Conservation (phyloP, 1,284 basidiomycete genomes). For the Irpex lacteus region DNA sequence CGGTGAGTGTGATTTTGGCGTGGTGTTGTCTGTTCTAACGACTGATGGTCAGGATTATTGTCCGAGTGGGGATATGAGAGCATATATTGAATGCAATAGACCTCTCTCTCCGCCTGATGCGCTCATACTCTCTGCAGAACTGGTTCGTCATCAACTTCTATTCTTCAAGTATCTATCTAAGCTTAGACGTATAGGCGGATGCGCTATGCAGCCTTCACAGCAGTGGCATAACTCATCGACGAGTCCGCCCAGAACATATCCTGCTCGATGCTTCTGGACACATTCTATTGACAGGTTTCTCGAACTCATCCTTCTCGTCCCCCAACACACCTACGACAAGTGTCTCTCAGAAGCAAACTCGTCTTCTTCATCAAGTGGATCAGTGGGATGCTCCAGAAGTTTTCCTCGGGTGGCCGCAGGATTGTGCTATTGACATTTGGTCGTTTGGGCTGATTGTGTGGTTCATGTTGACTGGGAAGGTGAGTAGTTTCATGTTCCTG, state of each 20-base stretch:
- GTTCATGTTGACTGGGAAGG: slow-evolving; percentile 63
- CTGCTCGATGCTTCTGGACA: slow-evolving; percentile 62
- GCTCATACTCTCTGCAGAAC: slow-evolving; percentile 21
- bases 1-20: slow-evolving; percentile 30
- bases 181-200: slow-evolving; percentile 16
- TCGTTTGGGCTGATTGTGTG: slow-evolving; percentile 74
- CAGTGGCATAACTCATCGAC: slow-evolving; percentile 29
- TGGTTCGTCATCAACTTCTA: too few relatives aligned
- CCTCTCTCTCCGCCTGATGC: slow-evolving; percentile 18
- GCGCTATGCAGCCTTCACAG: slow-evolving; percentile 22
- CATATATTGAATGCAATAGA: slow-evolving; percentile 15
- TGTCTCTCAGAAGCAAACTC: neutral
- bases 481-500: slow-evolving; percentile 29
- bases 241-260: slow-evolving; percentile 63
- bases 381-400: slow-evolving; percentile 57
- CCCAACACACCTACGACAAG: slow-evolving; percentile 3
- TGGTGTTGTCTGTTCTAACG: neutral
- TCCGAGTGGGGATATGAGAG: slow-evolving; percentile 17
- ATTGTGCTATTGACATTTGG: slow-evolving; percentile 82
- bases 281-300: slow-evolving; percentile 47
- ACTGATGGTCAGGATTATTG: slow-evolving; percentile 17
- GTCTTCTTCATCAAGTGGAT: neutral
- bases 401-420: slow-evolving; percentile 68
- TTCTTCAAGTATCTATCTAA: too few relatives aligned
- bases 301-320: slow-evolving; percentile 23